Percentiles rank a stretch among this genome's conserved stretches.
These are phyloP conservation scores for Radiomyces spectabilis DNA, from an alignment of 192 early-diverging fungal species.

Conservation along the genomic window DNA sequence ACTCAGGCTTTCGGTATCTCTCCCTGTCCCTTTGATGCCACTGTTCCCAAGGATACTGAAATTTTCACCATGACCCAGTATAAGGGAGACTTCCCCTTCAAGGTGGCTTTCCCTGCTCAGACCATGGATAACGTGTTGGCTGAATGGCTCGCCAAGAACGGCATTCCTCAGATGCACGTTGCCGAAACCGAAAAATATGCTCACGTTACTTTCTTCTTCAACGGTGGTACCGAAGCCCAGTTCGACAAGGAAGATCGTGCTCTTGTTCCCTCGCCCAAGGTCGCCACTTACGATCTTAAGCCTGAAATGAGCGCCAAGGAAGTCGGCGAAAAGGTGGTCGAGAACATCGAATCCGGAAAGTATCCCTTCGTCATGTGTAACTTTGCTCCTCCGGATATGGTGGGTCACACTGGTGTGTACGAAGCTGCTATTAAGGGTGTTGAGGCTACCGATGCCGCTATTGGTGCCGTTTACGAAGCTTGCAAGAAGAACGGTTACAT, in stretches of 20 bases:
- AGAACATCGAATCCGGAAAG: constrained; percentile 66
- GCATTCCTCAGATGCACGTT: constrained; percentile 89
- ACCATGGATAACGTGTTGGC: constrained; percentile 96
- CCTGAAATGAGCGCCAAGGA: constrained; percentile 91
- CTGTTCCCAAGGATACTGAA: constrained; percentile 70
- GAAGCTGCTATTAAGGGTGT: constrained; percentile 88
- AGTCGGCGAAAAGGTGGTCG: constrained; percentile 87
- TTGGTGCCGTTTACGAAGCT: constrained; percentile 89
- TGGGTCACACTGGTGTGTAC: constrained; percentile 96
- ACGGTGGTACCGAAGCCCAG: constrained; percentile 93
- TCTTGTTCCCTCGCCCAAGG: constrained; percentile 86
- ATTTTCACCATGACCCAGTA: constrained; percentile 97
- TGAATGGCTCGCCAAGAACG: constrained; percentile 89
- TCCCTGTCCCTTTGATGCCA: constrained; percentile 78
- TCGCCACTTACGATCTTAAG: constrained; percentile 96
- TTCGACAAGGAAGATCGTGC: constrained; percentile 84
- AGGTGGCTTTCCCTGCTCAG: constrained; percentile 93
- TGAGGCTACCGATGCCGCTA: constrained; percentile 90
- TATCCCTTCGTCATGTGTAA: constrained; percentile 98
- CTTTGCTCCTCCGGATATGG: constrained; percentile 97
- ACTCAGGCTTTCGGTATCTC: constrained; percentile 76
- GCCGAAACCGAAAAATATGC: constrained; percentile 99
- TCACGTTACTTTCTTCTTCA: constrained; percentile 99
- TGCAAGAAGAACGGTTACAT: constrained; percentile 84
- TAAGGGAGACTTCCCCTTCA: constrained; percentile 95